Conservation (phyloP, 2,329 filamentous ascomycete genomes). For the Cryphonectria naterciae region DNA sequence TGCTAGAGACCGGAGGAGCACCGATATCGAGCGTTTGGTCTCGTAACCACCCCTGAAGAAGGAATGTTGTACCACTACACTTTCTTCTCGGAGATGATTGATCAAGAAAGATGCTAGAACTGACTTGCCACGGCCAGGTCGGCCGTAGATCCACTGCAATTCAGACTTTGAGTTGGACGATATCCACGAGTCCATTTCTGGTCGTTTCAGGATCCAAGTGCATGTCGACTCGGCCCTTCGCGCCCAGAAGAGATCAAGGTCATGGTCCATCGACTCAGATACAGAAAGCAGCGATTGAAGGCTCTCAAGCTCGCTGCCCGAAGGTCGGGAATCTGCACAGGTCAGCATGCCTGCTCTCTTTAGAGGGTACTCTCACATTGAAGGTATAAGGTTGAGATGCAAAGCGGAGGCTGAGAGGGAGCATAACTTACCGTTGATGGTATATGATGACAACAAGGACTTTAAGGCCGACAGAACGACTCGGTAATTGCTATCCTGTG, state of each 20-base stretch:
- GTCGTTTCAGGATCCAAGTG: neutral
- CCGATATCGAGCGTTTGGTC: neutral
- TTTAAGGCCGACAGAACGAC: neutral
- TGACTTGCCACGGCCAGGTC: neutral
- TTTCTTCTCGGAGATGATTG: slow-evolving; percentile 1
- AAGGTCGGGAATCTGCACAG: neutral
- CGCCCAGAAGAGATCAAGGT: neutral
- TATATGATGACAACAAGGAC: neutral
- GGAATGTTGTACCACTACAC: neutral
- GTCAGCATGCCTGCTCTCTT: neutral
- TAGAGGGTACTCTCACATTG: neutral
- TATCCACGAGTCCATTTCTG: neutral
- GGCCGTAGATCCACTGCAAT: neutral
- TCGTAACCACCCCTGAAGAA: neutral
- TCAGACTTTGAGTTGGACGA: neutral
- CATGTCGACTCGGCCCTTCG: neutral
- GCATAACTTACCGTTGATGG: neutral
- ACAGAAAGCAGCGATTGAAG: neutral
- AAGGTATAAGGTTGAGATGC: neutral
- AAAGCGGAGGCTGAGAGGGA: neutral
- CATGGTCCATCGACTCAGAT: neutral
- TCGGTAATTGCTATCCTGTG: neutral
- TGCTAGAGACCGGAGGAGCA: neutral
- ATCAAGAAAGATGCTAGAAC: neutral
- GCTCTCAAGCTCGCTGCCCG: neutral